Conservation (phyloP, 78 protist species). For the Dictyostelium brefeldianum region DNA sequence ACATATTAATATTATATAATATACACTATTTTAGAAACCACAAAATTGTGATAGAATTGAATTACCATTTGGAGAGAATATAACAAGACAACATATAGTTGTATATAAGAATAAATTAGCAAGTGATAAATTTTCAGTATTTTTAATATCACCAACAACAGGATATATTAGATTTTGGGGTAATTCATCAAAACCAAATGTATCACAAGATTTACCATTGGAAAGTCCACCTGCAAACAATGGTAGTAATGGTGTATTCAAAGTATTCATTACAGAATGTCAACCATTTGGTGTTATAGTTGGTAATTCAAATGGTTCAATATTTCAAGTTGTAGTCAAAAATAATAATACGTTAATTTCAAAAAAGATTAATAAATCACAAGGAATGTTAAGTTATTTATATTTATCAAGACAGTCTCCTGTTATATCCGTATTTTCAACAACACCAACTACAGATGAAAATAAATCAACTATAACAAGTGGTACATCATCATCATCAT, state of each 20-base stretch:
- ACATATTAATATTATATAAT: too few relatives aligned
- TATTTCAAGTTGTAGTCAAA: slow-evolving; percentile 21
- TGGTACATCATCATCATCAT: neutral
- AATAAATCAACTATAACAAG: neutral
- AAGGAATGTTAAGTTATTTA: slow-evolving; percentile 33
- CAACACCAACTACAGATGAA: neutral
- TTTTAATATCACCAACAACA: slow-evolving; percentile 1
- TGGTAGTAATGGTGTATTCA: slow-evolving; percentile 10
- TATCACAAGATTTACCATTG: slow-evolving; percentile 29
- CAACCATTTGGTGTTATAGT: slow-evolving; percentile 60
- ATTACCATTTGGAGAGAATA: slow-evolving; percentile 25
- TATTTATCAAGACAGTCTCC: slow-evolving; percentile 49
- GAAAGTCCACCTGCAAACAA: neutral
- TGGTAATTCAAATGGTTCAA: slow-evolving; percentile 51
- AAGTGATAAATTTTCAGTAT: slow-evolving; percentile 36
- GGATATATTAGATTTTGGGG: slow-evolving; percentile 44
- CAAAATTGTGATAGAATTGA: slow-evolving; percentile 38
- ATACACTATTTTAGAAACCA: slow-evolving; percentile 3
- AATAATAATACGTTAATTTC: neutral
- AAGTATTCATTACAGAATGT: slow-evolving; percentile 6
- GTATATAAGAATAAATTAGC: slow-evolving; percentile 10
- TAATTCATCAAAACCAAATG: slow-evolving; percentile 40
- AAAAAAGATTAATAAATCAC: slow-evolving; percentile 61
- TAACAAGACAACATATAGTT: slow-evolving; percentile 14
- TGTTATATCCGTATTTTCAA: slow-evolving; percentile 17